Conservation (phyloP, 345 rosid species). For the Dimocarpus longan region DNA sequence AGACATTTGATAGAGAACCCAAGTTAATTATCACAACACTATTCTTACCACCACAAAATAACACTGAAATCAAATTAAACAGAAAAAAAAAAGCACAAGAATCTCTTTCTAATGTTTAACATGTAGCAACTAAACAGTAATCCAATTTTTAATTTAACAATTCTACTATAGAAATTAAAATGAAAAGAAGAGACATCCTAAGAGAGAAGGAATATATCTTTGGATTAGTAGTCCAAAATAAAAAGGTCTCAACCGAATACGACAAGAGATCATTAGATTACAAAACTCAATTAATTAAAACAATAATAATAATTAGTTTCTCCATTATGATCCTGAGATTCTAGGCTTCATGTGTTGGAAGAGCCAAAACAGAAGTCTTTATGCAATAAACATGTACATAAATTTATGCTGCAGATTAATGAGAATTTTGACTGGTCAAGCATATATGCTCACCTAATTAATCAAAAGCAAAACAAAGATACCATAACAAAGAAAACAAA, state of each 20-base stretch:
- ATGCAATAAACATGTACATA: background rate
- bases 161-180: no score
- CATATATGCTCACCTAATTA: background rate
- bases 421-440: background rate
- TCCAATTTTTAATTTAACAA: no score
- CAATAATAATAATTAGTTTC: background rate
- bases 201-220: no score
- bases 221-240: background rate
- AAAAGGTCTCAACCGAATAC: background rate
- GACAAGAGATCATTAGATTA: background rate
- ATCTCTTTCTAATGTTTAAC: background rate
- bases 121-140: background rate
- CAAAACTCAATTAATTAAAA: slow-evolving; percentile 1
- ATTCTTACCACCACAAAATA: no score
- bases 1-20: background rate
- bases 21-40: background rate
- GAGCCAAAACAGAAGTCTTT: background rate
- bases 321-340: background rate
- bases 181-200: background rate
- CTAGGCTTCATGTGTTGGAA: background rate
- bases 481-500: background rate
- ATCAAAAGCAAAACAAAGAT: background rate
- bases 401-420: background rate
- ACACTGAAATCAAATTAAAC: background rate
- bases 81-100: background rate